phyloP scores from a whole-genome alignment of 768 basidiomycete species.

The Panaeolus cyanescens region DNA sequence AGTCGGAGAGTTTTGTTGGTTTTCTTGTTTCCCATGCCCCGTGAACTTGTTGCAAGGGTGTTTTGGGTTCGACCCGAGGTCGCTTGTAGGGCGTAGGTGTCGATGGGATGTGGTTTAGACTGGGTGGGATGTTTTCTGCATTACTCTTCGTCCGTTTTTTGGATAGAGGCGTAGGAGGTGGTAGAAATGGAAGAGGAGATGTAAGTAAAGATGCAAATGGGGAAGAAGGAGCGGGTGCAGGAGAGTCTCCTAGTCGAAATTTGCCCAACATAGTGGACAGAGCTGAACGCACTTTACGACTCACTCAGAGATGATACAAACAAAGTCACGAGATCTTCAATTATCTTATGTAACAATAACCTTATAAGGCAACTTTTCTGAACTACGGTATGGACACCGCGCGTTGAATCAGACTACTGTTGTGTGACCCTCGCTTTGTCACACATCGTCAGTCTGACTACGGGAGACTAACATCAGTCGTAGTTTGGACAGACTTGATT shows the following conservation, averaged over 20 bases:
- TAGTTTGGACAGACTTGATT: no score
- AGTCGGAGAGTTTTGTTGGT: not conserved
- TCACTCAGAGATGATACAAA: not conserved
- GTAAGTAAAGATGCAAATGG: not conserved
- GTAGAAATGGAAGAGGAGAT: not conserved
- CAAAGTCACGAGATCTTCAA: not conserved
- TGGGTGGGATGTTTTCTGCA: not conserved
- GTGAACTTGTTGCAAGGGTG: not conserved
- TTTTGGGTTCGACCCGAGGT: not conserved
- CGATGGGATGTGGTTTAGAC: not conserved
- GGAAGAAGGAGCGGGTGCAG: not conserved
- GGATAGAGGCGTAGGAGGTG: not conserved
- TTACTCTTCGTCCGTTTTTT: not conserved
- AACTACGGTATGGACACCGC: not conserved
- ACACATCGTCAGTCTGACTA: not conserved
- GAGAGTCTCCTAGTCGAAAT: not conserved
- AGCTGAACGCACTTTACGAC: not conserved
- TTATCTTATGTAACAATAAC: not conserved
- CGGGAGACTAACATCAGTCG: not conserved
- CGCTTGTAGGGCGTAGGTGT: not conserved
- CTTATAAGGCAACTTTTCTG: not conserved
- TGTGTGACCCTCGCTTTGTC: not conserved
- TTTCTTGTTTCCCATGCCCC: not conserved
- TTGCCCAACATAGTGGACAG: not conserved
- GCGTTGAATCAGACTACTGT: not conserved